Base-by-base conservation (phyloP, 2,329 filamentous ascomycete genomes). In the Pestalotiopsis sp. region DNA sequence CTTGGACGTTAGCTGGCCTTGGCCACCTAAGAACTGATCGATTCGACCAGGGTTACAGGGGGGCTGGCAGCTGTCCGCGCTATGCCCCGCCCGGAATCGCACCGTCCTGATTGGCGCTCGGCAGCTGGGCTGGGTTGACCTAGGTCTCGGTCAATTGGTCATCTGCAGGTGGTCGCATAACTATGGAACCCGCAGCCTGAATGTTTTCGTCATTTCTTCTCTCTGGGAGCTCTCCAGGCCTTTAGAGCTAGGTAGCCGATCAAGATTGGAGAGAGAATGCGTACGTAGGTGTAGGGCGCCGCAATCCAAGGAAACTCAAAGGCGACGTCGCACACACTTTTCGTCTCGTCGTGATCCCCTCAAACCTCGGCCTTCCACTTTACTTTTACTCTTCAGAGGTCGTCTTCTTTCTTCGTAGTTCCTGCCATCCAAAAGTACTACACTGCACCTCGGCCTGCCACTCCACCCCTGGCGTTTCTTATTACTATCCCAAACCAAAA, bases 151-250 rank as follows among this genome's bases (percentile, higher is more conserved):
- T 17, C 14, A 36, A 36, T 6, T 27, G 57, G 55, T 13, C 55
- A 58, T 17, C 49, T 17, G 14, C 49, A 20, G 49, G 49, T 5
- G 49, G 49, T 55, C 31, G 31, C 31, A 9, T 36, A 36, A 36
- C 23, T 36, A 27, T n/a, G 57, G n/a, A 38, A n/a, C 45, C 45
- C 17, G 45, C 45, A 52, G 45, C 45, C 45, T 45, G 36, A 65
- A 31, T 65, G 63, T 65, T 65, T 65, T 65, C 63, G 63, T 65
- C 63, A 65, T 65, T 55, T 38, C 25, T 55, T 38, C 25, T n/a
- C 31, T 63, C 38, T 36, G 57, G 20, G 57, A 59, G 14, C 23
- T 36, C 36, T 23, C 36, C 27, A 38, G 23, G 27, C 23, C 41
- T 65, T 57, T 64, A 38, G 45, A 57, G 49, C 49, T 64, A 39